These are phyloP conservation scores for Sclerotinia minor DNA, from an alignment of 2,329 filamentous ascomycete species.

Conservation along the genomic window DNA sequence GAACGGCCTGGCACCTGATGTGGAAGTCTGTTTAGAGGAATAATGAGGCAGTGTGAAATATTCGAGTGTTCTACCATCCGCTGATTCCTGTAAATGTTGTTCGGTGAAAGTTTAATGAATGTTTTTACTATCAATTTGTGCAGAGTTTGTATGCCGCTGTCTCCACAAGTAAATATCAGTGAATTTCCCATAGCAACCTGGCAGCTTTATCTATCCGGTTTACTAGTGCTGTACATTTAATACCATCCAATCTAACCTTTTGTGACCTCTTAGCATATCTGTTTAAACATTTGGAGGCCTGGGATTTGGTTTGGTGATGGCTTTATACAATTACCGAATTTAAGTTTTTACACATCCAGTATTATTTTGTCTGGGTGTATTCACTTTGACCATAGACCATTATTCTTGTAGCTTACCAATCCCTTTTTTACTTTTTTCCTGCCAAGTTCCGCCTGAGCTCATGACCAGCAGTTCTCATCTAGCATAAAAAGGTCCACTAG, in stretches of 20 bases:
- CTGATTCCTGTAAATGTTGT: not conserved
- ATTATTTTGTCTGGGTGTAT: not conserved
- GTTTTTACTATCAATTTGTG: not conserved
- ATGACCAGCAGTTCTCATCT: not conserved
- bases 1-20: not conserved
- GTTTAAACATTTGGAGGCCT: not conserved
- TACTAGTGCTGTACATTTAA: too few species aligned
- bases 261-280: not conserved
- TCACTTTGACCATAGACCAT: not conserved
- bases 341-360: not conserved
- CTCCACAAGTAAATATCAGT: not conserved
- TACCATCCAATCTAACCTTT: too few species aligned
- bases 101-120: not conserved
- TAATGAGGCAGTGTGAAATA: not conserved
- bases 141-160: not conserved
- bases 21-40: not conserved
- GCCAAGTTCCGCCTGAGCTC: not conserved
- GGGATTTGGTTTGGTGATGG: not conserved
- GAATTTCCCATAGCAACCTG: too few species aligned
- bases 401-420: not conserved
- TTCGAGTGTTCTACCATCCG: not conserved
- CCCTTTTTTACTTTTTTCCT: not conserved
- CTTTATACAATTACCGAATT: too few species aligned
- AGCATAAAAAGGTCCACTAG: not conserved
- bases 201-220: too few species aligned